Conservation (phyloP, 768 basidiomycete genomes). For the Mycena metata region DNA sequence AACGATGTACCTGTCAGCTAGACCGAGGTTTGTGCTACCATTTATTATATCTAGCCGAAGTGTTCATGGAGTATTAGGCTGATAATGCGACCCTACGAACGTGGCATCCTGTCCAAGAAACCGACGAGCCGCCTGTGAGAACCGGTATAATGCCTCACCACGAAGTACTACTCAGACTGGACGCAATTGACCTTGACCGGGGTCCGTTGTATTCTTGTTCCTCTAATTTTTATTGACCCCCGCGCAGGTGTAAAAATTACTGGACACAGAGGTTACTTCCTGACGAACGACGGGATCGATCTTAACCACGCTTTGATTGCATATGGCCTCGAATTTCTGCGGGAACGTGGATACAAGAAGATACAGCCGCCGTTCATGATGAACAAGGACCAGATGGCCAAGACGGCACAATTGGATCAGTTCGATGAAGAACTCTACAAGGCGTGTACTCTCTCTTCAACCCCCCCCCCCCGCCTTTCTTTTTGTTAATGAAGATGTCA, state of each 20-base stretch:
- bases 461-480: not conserved
- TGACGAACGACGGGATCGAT: slow-evolving; percentile 95
- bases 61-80: slow-evolving; percentile 66
- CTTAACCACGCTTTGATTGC: slow-evolving; percentile 96
- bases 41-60: not conserved
- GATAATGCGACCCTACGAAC: slow-evolving; percentile 87
- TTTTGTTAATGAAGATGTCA: slow-evolving; percentile 41
- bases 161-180: slow-evolving; percentile 92
- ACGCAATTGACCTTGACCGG: slow-evolving; percentile 97
- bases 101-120: slow-evolving; percentile 88
- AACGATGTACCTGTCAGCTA: slow-evolving; percentile 86
- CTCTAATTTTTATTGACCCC: slow-evolving; percentile 13
- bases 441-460: slow-evolving; percentile 54
- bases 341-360: slow-evolving; percentile 88
- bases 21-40: slow-evolving; percentile 77
- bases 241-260: slow-evolving; percentile 86
- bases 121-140: slow-evolving; percentile 78
- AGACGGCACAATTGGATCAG: slow-evolving; percentile 97
- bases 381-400: slow-evolving; percentile 97
- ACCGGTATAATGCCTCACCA: slow-evolving; percentile 95
- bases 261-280: slow-evolving; percentile 97
- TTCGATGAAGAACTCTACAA: slow-evolving; percentile 99
- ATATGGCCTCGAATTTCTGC: slow-evolving; percentile 94
- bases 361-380: slow-evolving; percentile 98
- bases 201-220: slow-evolving; percentile 61